Evolutionary conservation across 345 rosid species (phyloP), one percentile per base, ranked within the genome.

Genomic region (Nephelium lappaceum): DNA sequence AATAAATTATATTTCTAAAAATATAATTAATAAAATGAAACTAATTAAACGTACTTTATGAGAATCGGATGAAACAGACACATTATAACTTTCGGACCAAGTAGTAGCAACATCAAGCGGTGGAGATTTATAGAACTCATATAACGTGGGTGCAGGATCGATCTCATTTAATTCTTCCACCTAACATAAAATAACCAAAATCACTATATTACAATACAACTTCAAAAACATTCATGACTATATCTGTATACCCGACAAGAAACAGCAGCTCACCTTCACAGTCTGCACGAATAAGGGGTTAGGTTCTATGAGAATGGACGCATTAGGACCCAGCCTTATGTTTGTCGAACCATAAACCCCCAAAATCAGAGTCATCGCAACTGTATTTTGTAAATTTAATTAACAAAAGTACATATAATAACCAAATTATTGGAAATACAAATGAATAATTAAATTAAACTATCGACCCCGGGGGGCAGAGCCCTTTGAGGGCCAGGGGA

Each of bases 351-450:
- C 98, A 75, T 88, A 96, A 81, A 93, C 91, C 74, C 98, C 98
- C 88, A 96, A 51, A 61, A 94, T 92, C 87, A 94, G 76, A 80
- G 97, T 93, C 95, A 91, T 85, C 23, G 98, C 93, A 66, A 93
- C 99, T 94, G 91, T 76, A 69, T 81, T 66, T 31, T 11, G 42
- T 42, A 75, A 7, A 45, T 74, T 58, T 38, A 19, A 11, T 10
- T 10, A 19, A 16, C 31, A 27, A 27, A 27, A 1, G 31, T 27
- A 27, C 31, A 27, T 27, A 27, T 0, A 64, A 11, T 64, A 64
- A 64, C 41, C 68, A 64, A 64, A 31, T 31, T 31, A 31, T 25
- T 64, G 18, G 12, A 45, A 45, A 45, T 45, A 7, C 51, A 45
- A 11, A 45, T 45, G 51, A 8, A 45, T 45, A 11, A 45, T 31